These are phyloP conservation scores for Salix exigua DNA, from an alignment of 345 rosid species.

Conservation along the genomic window DNA sequence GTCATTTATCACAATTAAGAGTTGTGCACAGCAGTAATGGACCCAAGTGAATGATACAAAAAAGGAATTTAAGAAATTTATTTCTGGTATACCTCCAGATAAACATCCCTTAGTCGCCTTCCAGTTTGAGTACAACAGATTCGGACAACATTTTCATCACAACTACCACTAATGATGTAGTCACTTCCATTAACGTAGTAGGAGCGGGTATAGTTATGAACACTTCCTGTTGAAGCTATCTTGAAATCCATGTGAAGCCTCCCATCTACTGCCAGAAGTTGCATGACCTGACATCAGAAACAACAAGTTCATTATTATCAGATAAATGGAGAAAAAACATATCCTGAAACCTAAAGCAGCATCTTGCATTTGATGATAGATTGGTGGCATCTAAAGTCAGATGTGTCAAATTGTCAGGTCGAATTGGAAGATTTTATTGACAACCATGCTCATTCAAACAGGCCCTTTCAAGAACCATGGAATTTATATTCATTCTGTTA, in stretches of 20 bases:
- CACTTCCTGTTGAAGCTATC: slow-evolving; percentile 66
- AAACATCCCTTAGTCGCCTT: slow-evolving; percentile 84
- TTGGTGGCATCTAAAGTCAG: not conserved
- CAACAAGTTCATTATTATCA: not conserved
- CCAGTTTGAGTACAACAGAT: slow-evolving; percentile 97
- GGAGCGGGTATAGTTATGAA: slow-evolving; percentile 86
- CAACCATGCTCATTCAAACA: not conserved
- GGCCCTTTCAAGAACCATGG: not conserved
- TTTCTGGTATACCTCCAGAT: slow-evolving; percentile 62
- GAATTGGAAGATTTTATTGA: not conserved
- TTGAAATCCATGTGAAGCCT: slow-evolving; percentile 68
- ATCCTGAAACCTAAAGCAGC: not conserved
- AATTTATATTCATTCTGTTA: not conserved
- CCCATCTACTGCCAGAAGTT: slow-evolving; percentile 87
- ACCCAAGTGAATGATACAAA: not conserved
- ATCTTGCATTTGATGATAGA: not conserved
- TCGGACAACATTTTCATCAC: slow-evolving; percentile 83
- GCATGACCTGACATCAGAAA: slow-evolving; percentile 57
- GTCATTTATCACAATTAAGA: not conserved
- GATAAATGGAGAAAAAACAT: not conserved
- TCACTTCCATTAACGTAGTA: slow-evolving; percentile 93
- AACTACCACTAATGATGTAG: slow-evolving; percentile 85
- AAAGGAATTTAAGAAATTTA: not conserved
- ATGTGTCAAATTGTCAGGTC: not conserved
- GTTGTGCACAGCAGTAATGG: slow-evolving; percentile 5